Evolutionary conservation across 2,329 filamentous ascomycete species (phyloP).

Genomic region (Didymosphaeria variabile): DNA sequence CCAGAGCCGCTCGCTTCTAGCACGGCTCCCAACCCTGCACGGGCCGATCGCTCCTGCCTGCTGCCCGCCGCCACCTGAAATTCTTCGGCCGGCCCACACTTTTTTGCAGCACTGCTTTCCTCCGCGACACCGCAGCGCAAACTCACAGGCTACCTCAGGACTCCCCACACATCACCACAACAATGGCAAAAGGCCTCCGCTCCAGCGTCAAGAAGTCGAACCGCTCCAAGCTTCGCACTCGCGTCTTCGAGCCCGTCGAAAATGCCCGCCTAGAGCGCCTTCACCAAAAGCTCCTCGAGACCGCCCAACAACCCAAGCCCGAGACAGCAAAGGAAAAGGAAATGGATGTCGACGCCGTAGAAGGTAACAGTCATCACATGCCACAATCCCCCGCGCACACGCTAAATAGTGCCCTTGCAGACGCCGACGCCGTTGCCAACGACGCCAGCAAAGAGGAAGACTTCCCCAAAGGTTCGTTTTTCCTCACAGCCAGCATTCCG

Average conservation of each 20-base stretch:
- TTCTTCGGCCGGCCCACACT: slow-evolving; percentile 13
- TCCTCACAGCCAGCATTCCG: slow-evolving; percentile 41
- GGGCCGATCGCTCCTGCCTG: slow-evolving; percentile 21
- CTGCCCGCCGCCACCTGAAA: slow-evolving; percentile 35
- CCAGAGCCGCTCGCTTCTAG: slow-evolving; percentile 28
- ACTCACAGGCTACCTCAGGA: not conserved
- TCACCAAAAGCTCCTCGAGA: slow-evolving; percentile 83
- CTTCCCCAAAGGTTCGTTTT: slow-evolving; percentile 21
- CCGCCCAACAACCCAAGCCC: slow-evolving; percentile 79
- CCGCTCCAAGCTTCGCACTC: slow-evolving; percentile 79
- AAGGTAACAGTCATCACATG: slow-evolving; percentile 33
- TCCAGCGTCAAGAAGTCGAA: slow-evolving; percentile 84
- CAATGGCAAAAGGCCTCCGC: slow-evolving; percentile 88
- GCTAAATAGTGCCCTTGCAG: slow-evolving; percentile 12
- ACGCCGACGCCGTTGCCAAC: slow-evolving; percentile 13
- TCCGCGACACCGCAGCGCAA: not conserved
- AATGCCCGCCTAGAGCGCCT: slow-evolving; percentile 81
- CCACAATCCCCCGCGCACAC: not conserved
- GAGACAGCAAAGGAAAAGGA: slow-evolving; percentile 46
- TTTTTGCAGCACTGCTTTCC: slow-evolving; percentile 4
- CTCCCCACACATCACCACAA: slow-evolving; percentile 57
- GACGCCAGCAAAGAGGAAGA: slow-evolving; percentile 15
- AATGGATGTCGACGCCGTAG: slow-evolving; percentile 58
- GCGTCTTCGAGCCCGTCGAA: slow-evolving; percentile 86
- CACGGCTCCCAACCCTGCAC: slow-evolving; percentile 16